Base-by-base conservation (phyloP, 2,329 filamentous ascomycete species). In the Neofusicoccum parvum region DNA sequence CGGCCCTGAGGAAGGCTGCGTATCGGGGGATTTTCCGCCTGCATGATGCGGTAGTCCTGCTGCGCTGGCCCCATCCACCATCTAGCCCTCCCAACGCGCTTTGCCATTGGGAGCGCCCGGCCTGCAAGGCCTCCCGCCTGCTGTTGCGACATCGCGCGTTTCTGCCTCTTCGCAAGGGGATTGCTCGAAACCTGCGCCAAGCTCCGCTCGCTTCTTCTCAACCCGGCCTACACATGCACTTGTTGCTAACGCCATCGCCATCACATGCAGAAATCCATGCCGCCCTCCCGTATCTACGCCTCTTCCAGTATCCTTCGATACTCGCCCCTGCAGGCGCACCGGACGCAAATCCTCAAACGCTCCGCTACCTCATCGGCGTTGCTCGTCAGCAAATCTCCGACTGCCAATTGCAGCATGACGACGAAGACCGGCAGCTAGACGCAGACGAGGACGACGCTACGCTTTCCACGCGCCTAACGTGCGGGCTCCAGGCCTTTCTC, bases 181-280 rank as follows among this genome's bases (percentile, higher is more conserved):
- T 23, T 59, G 37, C 23, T 15, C n/a, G 14, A 20, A 49, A 1
- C 34, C 32, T 23, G 41, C 43, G 43, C 56, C 41, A 60, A 48
- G 15, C 27, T 48, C 48, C 48, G 41, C 37, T n/a, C 14, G n/a
- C 32, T n/a, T 20, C 37, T 15, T 20, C 23, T 46, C 34, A 34
- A 23, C 48, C 36, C 15, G 27, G 59, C 39, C 46, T 17, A 34
- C 36, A 17, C 10, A 43, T 39, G 20, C 14, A 20, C 20, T 12
- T 27, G 15, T 63, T 27, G 39, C 27, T 54, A 45, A 54, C 59
- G 17, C 50, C 41, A 39, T 64, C 41, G 27, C 50, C 49, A 45
- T 64, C 50, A 37, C 27, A 37, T 39, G 39, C 64, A 65, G 64
- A 62, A 45, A 62, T 65, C 39, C 56, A 65, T 34, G 56, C 46